Conservation (phyloP, 108 stramenopile genomes). For the Hondaea fermentalgiana region DNA sequence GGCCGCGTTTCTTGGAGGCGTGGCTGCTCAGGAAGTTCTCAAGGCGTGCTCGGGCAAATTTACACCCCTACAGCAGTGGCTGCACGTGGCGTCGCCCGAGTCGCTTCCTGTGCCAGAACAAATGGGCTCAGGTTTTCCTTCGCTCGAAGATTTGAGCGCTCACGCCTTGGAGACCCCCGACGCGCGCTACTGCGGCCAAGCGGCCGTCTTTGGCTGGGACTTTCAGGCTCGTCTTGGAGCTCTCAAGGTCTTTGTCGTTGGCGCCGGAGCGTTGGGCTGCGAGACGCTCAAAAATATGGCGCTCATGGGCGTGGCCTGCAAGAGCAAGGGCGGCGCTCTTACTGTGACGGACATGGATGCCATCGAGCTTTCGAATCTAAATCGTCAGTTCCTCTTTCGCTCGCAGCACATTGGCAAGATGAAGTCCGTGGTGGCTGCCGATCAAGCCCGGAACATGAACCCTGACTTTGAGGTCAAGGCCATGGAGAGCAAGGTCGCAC, state of each 20-base stretch:
- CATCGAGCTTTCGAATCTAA: slow-evolving; percentile 35
- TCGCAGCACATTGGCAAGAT: slow-evolving; percentile 21
- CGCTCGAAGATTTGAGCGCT: neutral
- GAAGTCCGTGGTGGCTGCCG: slow-evolving; percentile 25
- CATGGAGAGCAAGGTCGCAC: neutral
- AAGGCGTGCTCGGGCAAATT: slow-evolving; percentile 15
- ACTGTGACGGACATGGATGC: slow-evolving; percentile 28
- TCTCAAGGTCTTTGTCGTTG: slow-evolving; percentile 23
- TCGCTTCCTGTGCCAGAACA: neutral
- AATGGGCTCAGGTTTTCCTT: neutral
- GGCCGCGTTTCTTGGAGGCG: slow-evolving; percentile 13
- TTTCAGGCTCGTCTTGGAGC: neutral
- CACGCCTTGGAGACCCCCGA: neutral
- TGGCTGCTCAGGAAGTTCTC: slow-evolving; percentile 26
- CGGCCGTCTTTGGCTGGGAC: slow-evolving; percentile 9
- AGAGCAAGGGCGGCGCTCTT: neutral
- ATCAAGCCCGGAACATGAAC: neutral
- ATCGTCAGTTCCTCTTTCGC: slow-evolving; percentile 38
- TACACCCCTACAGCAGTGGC: slow-evolving; percentile 21
- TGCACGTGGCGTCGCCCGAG: slow-evolving; percentile 20
- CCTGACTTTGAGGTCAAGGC: neutral
- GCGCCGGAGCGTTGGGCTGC: slow-evolving; percentile 34
- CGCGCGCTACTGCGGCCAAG: neutral
- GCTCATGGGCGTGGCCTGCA: slow-evolving; percentile 16
- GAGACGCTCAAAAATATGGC: slow-evolving; percentile 36